Evolutionary conservation across 495 filamentous ascomycete species (phyloP).

Genomic region (Tuber borchii): DNA sequence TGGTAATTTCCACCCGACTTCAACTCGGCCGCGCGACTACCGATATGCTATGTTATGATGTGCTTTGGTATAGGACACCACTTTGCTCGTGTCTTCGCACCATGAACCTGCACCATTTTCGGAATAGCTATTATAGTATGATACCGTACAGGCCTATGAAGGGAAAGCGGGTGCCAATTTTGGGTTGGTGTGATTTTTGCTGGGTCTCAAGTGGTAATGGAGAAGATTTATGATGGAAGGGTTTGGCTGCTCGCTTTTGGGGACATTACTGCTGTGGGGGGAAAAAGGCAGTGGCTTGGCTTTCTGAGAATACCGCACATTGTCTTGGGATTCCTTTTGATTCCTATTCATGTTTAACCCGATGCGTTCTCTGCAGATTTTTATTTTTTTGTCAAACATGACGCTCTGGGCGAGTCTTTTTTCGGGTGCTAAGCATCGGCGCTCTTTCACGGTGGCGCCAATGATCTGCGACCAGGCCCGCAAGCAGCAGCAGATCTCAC

Average conservation of each 20-base stretch:
- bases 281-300: slow-evolving; percentile 11
- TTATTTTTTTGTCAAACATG: not conserved
- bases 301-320: not conserved
- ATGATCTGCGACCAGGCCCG: slow-evolving; percentile 33
- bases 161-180: not conserved
- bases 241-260: not conserved
- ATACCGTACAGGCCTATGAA: not conserved
- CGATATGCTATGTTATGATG: not conserved
- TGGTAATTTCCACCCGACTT: not conserved
- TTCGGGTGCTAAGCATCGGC: not conserved
- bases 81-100: not conserved
- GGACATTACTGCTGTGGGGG: slow-evolving; percentile 12
- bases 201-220: not conserved
- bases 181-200: not conserved
- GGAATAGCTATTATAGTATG: not conserved
- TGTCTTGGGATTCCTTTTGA: slow-evolving; percentile 1
- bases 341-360: not conserved
- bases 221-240: not conserved
- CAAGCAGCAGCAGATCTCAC: slow-evolving; percentile 37
- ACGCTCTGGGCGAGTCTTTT: slow-evolving; percentile 3
- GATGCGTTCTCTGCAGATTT: not conserved
- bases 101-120: not conserved
- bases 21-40: not conserved
- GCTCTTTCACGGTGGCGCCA: slow-evolving; percentile 13
- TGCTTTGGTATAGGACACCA: not conserved